Conservation (phyloP, 768 basidiomycete species). For the Phylloporus sp. region DNA sequence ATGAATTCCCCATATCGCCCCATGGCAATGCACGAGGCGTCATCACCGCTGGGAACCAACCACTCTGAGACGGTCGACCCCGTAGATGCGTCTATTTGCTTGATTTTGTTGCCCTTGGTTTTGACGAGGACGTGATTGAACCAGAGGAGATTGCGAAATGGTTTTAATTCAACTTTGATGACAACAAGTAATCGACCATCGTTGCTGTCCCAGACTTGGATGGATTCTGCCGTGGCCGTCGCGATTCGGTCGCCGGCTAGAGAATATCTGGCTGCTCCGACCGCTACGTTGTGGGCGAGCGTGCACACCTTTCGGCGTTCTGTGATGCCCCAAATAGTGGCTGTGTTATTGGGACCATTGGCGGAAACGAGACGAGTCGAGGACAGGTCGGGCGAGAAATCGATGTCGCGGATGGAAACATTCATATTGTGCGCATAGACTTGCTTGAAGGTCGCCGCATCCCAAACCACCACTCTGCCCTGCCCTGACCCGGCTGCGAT, state of each 20-base stretch:
- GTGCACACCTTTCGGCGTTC: too few relatives aligned
- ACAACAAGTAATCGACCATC: neutral
- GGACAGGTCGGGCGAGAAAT: neutral
- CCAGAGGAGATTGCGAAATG: too few relatives aligned
- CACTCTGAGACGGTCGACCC: too few relatives aligned
- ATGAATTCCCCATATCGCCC: too few relatives aligned
- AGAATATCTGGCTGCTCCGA: neutral
- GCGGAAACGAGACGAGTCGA: neutral
- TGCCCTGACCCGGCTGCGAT: neutral
- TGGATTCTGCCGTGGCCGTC: neutral
- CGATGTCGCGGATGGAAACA: neutral
- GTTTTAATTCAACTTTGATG: neutral
- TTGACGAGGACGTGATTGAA: too few relatives aligned
- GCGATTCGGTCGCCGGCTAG: neutral
- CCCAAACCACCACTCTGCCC: neutral
- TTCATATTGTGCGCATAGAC: neutral
- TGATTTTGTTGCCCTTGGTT: too few relatives aligned
- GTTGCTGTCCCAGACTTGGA: neutral
- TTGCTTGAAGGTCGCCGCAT: neutral
- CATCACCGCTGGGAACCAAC: too few relatives aligned
- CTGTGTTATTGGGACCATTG: neutral
- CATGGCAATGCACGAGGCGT: too few relatives aligned
- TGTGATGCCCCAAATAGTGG: neutral
- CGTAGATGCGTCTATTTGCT: too few relatives aligned
- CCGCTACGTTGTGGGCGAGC: neutral